Evolutionary conservation across 768 basidiomycete genomes (phyloP).

Genomic region (Collybia mongolica): DNA sequence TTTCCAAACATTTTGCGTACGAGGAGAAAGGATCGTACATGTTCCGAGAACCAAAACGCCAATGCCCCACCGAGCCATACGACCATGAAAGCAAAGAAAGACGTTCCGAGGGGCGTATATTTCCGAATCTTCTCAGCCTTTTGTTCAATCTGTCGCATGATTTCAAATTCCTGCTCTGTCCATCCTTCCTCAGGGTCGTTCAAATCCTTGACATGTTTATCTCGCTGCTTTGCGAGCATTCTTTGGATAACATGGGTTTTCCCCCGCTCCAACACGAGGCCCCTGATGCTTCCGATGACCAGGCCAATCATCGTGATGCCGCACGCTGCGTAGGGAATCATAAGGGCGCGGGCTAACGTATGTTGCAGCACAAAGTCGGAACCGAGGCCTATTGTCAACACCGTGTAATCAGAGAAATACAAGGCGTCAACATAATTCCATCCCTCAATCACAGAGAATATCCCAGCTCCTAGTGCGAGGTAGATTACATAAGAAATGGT

Average conservation of each 20-base stretch:
- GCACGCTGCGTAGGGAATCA: constrained; percentile 36
- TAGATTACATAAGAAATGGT: constrained; percentile 37
- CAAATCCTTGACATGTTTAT: constrained; percentile 18
- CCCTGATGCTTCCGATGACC: constrained; percentile 35
- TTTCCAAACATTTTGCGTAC: background rate
- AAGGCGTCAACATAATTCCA: constrained; percentile 38
- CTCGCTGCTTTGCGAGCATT: constrained; percentile 29
- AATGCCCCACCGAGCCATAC: constrained; percentile 37
- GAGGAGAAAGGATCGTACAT: constrained; percentile 21
- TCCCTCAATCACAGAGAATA: constrained; percentile 32
- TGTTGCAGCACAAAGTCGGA: constrained; percentile 33
- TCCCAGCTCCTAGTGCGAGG: constrained; percentile 34
- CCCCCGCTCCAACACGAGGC: constrained; percentile 35
- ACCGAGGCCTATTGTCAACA: constrained; percentile 40
- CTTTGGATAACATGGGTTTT: constrained; percentile 31
- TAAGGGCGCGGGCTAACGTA: constrained; percentile 23
- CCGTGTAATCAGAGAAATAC: constrained; percentile 43
- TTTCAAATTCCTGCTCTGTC: constrained; percentile 34
- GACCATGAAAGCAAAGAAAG: constrained; percentile 24
- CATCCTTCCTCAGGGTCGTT: constrained; percentile 20
- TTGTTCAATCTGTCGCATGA: constrained; percentile 33
- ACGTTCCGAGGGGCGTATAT: constrained; percentile 26
- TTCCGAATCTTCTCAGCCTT: constrained; percentile 20
- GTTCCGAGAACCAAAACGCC: constrained; percentile 33
- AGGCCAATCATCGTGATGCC: constrained; percentile 38